Percentiles rank a stretch among this genome's conserved stretches.
These are phyloP conservation scores for Phytophthora rubi DNA, from an alignment of 352 stramenopile species.

Conservation along the genomic window DNA sequence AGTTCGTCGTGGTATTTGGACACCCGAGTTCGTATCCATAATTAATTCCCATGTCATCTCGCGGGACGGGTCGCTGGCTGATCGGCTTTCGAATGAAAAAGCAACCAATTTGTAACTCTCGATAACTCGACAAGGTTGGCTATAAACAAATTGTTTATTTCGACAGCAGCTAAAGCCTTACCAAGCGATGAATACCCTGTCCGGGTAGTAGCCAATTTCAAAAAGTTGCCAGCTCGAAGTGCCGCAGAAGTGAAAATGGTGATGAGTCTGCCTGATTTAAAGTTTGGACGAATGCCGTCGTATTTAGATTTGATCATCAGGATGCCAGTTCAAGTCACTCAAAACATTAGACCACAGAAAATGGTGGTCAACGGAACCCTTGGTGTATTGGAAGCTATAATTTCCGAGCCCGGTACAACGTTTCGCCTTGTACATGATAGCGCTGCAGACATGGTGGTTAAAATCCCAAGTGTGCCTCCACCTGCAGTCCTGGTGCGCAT, in stretches of 20 bases:
- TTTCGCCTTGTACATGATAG: constrained; percentile 14
- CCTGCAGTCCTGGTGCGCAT: constrained; percentile 1
- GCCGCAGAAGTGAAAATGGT: background rate
- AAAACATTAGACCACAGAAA: constrained; percentile 15
- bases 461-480: background rate
- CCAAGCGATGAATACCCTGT: constrained; percentile 2
- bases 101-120: no score
- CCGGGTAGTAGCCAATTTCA: constrained; percentile 3
- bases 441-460: background rate
- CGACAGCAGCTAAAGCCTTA: constrained; percentile 3
- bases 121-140: no score
- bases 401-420: constrained; percentile 1
- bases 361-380: constrained; percentile 15
- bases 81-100: no score
- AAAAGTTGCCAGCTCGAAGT: background rate
- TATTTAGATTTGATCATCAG: constrained; percentile 16
- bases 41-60: no score
- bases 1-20: no score
- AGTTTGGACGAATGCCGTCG: background rate
- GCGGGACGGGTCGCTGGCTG: no score
- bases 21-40: no score
- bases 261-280: background rate
- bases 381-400: constrained; percentile 7
- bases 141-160: no score
- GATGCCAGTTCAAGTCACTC: constrained; percentile 9